Conservation (phyloP, 371 early-diverging fungal species). For the Chytridium lagenaria region DNA sequence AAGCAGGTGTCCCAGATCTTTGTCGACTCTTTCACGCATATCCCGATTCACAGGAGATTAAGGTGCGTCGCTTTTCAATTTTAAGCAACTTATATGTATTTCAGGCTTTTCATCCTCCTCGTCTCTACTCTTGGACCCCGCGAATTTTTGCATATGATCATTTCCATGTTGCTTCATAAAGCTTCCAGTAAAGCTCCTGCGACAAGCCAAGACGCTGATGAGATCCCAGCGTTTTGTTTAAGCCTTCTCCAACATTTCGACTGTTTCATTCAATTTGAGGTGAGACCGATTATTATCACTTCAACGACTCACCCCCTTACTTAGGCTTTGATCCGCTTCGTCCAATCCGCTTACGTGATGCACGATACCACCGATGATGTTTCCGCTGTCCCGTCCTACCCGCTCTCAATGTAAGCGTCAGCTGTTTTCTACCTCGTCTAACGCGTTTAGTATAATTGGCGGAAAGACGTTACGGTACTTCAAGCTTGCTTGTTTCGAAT, state of each 20-base stretch:
- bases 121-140: conserved; percentile 81
- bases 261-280: conserved; percentile 70
- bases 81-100: background rate
- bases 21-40: conserved; percentile 89
- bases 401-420: conserved; percentile 1
- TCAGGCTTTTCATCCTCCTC: conserved; percentile 79
- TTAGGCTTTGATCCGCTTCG: background rate
- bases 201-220: conserved; percentile 31
- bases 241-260: conserved; percentile 66
- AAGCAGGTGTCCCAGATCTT: conserved; percentile 82
- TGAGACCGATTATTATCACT: conserved; percentile 27
- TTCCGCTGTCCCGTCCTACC: background rate
- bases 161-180: conserved; percentile 74
- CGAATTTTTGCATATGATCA: conserved; percentile 74
- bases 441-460: background rate
- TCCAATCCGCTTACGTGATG: background rate
- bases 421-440: background rate
- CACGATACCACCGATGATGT: background rate
- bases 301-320: background rate
- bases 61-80: conserved; percentile 22
- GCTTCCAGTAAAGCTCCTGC: conserved; percentile 30
- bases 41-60: conserved; percentile 91
- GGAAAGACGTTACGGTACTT: conserved; percentile 76
- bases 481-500: conserved; percentile 75
- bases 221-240: conserved; percentile 67